Conservation (phyloP, 73 alveolate genomes). For the Paraurostyla sp. region DNA sequence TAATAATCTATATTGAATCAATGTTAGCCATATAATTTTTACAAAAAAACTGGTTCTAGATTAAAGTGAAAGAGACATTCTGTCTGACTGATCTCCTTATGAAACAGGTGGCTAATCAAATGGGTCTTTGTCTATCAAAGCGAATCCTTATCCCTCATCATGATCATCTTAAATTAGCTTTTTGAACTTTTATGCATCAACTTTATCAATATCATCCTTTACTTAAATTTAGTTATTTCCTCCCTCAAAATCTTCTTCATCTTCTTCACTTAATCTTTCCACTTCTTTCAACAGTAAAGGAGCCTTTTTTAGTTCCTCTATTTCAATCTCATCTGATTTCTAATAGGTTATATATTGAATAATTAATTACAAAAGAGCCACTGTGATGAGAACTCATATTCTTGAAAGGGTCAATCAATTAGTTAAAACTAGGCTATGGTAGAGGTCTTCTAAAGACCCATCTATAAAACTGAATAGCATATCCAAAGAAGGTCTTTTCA, state of each 20-base stretch:
- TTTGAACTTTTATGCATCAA: conserved; percentile 14
- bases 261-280: not conserved
- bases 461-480: conserved; percentile 2
- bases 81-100: not conserved
- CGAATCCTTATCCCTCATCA: not conserved
- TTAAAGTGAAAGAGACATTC: not conserved
- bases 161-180: not conserved
- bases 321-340: not conserved
- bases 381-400: not conserved
- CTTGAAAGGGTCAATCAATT: conserved; percentile 3
- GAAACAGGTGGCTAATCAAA: not conserved
- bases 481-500: conserved; percentile 6
- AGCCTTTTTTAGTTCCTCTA: not conserved
- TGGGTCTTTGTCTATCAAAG: not conserved
- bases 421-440: not conserved
- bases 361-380: no score
- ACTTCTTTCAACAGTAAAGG: not conserved
- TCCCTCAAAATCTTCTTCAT: conserved; percentile 48
- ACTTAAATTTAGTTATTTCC: conserved; percentile 23
- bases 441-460: not conserved
- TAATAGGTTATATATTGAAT: not conserved
- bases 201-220: conserved; percentile 36
- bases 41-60: conserved; percentile 52
- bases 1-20: conserved; percentile 22
- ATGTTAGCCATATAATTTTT: not conserved